A percentile compares a stretch with the other conserved stretches of the same genome.
Evolutionary conservation across 2,329 filamentous ascomycete genomes (phyloP).

Genomic region (Diaporthe sp.): DNA sequence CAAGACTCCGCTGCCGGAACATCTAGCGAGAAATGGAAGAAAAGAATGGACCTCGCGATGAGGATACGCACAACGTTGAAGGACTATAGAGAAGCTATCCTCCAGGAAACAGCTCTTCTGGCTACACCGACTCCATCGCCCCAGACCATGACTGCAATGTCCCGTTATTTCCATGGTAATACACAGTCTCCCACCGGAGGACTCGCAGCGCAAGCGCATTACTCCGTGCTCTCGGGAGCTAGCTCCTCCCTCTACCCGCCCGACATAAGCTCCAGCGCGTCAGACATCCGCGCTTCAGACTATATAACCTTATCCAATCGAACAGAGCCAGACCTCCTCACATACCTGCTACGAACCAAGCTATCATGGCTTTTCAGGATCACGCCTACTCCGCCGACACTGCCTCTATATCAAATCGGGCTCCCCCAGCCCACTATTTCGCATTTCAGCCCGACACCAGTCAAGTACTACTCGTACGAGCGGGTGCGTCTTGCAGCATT

Average conservation of each 20-base stretch:
- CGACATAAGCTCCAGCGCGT: not conserved
- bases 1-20: not conserved
- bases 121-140: not conserved
- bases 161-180: not conserved
- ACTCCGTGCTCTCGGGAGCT: not conserved
- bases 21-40: not conserved
- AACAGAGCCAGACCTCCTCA: constrained; percentile 9
- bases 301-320: not conserved
- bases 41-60: not conserved
- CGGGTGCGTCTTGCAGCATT: not conserved
- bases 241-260: constrained; percentile 12
- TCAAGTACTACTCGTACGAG: constrained; percentile 5
- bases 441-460: not conserved
- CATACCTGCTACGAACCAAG: not conserved
- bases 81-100: not conserved
- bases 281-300: constrained; percentile 9
- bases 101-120: not conserved
- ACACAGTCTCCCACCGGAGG: not conserved
- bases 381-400: not conserved
- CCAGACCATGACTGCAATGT: not conserved
- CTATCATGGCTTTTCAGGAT: constrained; percentile 3
- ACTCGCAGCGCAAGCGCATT: not conserved
- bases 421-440: not conserved
- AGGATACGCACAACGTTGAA: not conserved
- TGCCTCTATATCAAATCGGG: not conserved